Percentiles rank a stretch among this genome's conserved stretches.
Evolutionary conservation across 768 basidiomycete species (phyloP).

Genomic region (Leccinellum rugosiceps): DNA sequence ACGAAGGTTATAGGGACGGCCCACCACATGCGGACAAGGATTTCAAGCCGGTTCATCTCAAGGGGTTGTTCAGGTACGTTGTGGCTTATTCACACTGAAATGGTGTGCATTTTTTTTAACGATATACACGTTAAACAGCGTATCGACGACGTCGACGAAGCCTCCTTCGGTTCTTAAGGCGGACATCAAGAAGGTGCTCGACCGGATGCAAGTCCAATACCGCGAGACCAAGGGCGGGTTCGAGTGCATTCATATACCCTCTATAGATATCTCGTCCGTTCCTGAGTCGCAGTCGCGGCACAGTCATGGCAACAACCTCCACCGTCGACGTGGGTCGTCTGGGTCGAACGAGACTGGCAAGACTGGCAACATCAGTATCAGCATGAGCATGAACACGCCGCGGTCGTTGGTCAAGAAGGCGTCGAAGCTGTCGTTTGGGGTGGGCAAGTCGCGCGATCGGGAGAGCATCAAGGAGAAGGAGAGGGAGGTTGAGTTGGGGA

Average conservation of each 20-base stretch:
- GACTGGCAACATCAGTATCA: not conserved
- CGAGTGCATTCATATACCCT: constrained; percentile 94
- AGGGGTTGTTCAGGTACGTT: constrained; percentile 86
- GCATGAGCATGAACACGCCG: constrained; percentile 27
- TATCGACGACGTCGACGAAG: constrained; percentile 94
- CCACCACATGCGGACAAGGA: constrained; percentile 56
- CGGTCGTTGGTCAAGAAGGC: constrained; percentile 68
- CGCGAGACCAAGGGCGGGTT: constrained; percentile 88
- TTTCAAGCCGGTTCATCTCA: constrained; percentile 92
- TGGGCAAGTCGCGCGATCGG: constrained; percentile 47
- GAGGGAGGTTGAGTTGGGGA: constrained; percentile 23
- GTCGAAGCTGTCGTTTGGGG: constrained; percentile 75
- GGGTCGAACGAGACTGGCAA: constrained; percentile 52
- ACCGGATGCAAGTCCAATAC: constrained; percentile 94
- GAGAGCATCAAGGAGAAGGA: constrained; percentile 46
- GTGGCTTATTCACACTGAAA: not conserved
- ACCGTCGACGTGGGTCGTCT: constrained; percentile 42
- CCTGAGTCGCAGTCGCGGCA: constrained; percentile 36
- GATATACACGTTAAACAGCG: constrained; percentile 45
- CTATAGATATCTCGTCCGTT: constrained; percentile 85
- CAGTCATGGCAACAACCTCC: constrained; percentile 16
- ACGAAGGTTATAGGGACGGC: constrained; percentile 46
- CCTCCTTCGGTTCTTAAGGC: constrained; percentile 72
- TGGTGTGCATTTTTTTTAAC: not conserved
- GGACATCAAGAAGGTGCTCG: constrained; percentile 84